Percentiles rank a stretch among this genome's conserved stretches.
These are phyloP conservation scores for Kentomonas sorsogonicus DNA, from an alignment of 208 protist genomes.

Conservation along the genomic window DNA sequence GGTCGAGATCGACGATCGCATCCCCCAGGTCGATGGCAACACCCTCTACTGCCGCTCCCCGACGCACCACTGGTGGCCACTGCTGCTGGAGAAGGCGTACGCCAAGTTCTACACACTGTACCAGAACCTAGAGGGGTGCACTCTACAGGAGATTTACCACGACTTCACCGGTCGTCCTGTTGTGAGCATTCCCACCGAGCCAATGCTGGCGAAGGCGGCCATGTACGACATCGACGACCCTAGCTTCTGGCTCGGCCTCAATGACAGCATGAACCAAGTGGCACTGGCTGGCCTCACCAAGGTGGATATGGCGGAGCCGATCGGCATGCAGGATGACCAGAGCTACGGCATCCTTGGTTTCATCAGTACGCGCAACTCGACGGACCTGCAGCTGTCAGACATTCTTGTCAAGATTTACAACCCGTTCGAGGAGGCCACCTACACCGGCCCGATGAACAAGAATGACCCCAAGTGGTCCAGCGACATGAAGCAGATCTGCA, in stretches of 20 bases:
- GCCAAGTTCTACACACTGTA: slow-evolving; percentile 81
- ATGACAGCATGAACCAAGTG: slow-evolving; percentile 24
- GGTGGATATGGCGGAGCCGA: slow-evolving; percentile 25
- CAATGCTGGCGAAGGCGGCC: slow-evolving; percentile 24
- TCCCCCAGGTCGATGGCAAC: slow-evolving; percentile 40
- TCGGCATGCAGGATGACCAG: slow-evolving; percentile 49
- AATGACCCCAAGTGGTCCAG: slow-evolving; percentile 44
- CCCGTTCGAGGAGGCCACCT: slow-evolving; percentile 50
- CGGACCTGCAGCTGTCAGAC: slow-evolving; percentile 35
- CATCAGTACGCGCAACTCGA: slow-evolving; percentile 28
- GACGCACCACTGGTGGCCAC: slow-evolving; percentile 66
- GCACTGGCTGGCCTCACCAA: slow-evolving; percentile 46
- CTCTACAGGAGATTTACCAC: slow-evolving; percentile 40
- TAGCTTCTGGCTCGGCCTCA: slow-evolving; percentile 54
- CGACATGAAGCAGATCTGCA: slow-evolving; percentile 36
- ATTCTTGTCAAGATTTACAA: slow-evolving; percentile 72
- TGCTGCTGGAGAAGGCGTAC: slow-evolving; percentile 66
- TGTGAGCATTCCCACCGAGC: slow-evolving; percentile 37
- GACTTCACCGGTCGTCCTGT: slow-evolving; percentile 59
- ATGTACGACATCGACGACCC: slow-evolving; percentile 51
- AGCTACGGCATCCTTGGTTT: slow-evolving; percentile 61
- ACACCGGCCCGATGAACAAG: slow-evolving; percentile 61
- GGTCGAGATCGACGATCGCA: slow-evolving; percentile 57
- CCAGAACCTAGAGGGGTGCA: slow-evolving; percentile 32
- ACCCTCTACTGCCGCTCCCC: slow-evolving; percentile 59